Base-by-base conservation (phyloP, 2,329 filamentous ascomycete genomes). In the Colletotrichum echinochloae region DNA sequence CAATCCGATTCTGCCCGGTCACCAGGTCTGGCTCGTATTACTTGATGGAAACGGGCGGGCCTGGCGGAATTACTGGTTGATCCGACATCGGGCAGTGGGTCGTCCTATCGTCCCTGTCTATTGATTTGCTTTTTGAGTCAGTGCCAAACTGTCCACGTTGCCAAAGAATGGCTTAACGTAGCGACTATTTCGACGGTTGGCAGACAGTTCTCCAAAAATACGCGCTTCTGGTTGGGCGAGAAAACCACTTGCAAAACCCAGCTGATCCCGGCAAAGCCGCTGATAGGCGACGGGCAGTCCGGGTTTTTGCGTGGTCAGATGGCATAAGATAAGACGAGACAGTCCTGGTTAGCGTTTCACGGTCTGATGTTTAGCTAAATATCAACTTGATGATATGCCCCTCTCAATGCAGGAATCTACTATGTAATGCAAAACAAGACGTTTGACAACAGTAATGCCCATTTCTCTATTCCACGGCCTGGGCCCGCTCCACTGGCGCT, bases 51-150 rank as follows among this genome's bases (percentile, higher is more conserved):
- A 71, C 52, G 57, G 46, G 64, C 52, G 64, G 65, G n/a, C 39
- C 44, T 71, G n/a, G 49, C 72, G 72, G 72, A 72, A 54, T 46
- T 51, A 70, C 60, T 61, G 60, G 70, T 66, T 66, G 63, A 66
- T 73, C 70, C 72, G 70, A 72, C 52, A 49, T 72, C 69, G 66
- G 69, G 46, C 49, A 26, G 69, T 71, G 69, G 69, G 69, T 70
- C 64, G 30, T 55, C 46, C 46, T 14, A 61, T 66, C 49, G 64
- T 55, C 20, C 44, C 44, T 46, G 20, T 28, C 51, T 56, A 46
- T 52, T 16, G 65, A 18, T n/a, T 62, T n/a, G 33, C 28, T 23
- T 33, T 56, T 26, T 63, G 65, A 63, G 68, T 68, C 68, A 68
- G 59, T 28, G 57, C 23, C 60, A 54, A 52, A 46, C 35, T 57